Percentiles rank a stretch among this genome's conserved stretches.
phyloP scores from a whole-genome alignment of 441 rosid species.

The Croton setiger region DNA sequence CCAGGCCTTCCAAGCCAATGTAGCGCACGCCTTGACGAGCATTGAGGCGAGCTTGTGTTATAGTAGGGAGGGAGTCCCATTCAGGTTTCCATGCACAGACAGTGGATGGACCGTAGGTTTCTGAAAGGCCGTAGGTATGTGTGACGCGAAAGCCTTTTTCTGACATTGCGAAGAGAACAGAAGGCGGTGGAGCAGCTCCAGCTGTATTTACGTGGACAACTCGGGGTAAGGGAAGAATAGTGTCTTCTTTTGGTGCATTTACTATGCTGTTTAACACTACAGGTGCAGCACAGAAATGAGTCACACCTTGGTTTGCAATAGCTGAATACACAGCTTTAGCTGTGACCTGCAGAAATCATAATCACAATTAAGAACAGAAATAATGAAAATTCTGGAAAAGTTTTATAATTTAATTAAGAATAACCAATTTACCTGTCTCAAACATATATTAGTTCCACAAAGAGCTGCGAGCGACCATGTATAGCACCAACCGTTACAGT shows the following conservation, averaged over 20 bases:
- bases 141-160: constrained; percentile 71
- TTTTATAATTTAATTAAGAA: background rate
- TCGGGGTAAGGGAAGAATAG: constrained; percentile 82
- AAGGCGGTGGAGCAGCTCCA: constrained; percentile 88
- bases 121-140: constrained; percentile 89
- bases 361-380: background rate
- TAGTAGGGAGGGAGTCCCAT: constrained; percentile 76
- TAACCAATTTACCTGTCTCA: constrained; percentile 57
- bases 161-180: constrained; percentile 62
- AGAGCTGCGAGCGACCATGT: constrained; percentile 85
- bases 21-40: constrained; percentile 87
- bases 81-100: constrained; percentile 91
- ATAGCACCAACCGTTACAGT: constrained; percentile 89
- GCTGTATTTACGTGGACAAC: constrained; percentile 73
- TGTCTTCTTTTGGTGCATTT: constrained; percentile 65
- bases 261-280: constrained; percentile 77
- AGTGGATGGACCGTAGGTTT: constrained; percentile 84
- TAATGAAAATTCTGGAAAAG: background rate
- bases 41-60: constrained; percentile 71
- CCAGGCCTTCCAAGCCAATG: constrained; percentile 62
- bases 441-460: constrained; percentile 76
- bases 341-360: constrained; percentile 46
- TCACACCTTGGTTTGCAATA: constrained; percentile 64
- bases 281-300: constrained; percentile 89
- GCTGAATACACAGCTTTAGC: constrained; percentile 79